Evolutionary conservation across 179 eudicot species (phyloP).

Genomic region (Beta lomatogona): DNA sequence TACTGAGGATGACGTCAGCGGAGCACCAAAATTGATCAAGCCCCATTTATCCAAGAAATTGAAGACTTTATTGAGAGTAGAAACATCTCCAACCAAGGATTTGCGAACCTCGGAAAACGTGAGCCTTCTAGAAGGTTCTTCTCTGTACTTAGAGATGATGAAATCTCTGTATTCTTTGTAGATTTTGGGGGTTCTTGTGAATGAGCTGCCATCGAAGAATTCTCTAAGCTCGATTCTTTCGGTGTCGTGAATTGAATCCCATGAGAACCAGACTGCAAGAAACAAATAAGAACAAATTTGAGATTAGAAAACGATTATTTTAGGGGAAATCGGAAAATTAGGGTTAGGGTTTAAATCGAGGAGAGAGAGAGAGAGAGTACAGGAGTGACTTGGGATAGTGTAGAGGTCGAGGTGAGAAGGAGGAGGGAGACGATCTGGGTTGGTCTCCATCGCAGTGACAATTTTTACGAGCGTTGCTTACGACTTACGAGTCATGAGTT

Average conservation of each 20-base stretch:
- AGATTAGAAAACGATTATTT: background rate
- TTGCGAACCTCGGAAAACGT: constrained; percentile 79
- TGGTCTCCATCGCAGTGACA: constrained; percentile 21
- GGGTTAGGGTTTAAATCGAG: constrained; percentile 27
- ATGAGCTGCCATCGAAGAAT: constrained; percentile 77
- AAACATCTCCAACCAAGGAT: constrained; percentile 79
- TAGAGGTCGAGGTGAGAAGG: constrained; percentile 52
- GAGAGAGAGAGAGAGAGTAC: constrained; percentile 33
- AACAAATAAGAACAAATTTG: background rate
- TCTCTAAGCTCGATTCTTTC: constrained; percentile 65
- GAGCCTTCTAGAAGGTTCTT: constrained; percentile 63
- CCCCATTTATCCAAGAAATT: constrained; percentile 74
- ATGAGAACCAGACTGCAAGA: constrained; percentile 79
- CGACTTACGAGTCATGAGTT: too few species aligned
- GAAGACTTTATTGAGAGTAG: constrained; percentile 66
- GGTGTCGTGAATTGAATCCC: constrained; percentile 82
- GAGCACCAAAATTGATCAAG: constrained; percentile 61
- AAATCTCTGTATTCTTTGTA: constrained; percentile 94
- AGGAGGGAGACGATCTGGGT: constrained; percentile 2
- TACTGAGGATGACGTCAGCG: background rate
- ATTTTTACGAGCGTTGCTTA: too few species aligned
- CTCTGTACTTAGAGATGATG: constrained; percentile 77
- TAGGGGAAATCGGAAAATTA: background rate
- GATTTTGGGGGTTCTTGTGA: constrained; percentile 76
- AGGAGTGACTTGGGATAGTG: constrained; percentile 76